Conservation (phyloP, 805 yeast genomes). For the Phaffomyces thermotolerans region DNA sequence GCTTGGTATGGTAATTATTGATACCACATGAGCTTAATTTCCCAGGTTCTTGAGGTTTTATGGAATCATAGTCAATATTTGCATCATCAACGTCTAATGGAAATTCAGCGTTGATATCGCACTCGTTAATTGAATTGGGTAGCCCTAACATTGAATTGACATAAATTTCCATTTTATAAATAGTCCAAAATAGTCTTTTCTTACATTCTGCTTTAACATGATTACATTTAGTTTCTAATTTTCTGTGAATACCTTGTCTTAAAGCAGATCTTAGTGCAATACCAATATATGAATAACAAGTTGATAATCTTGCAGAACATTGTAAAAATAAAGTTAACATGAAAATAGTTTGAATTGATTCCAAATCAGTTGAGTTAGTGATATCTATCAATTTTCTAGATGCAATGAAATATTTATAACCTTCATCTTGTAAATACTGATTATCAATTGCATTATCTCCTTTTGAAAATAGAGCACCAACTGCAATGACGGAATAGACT, state of each 20-base stretch:
- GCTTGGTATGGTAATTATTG: constrained; percentile 77
- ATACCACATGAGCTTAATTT: constrained; percentile 38
- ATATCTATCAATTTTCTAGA: constrained; percentile 81
- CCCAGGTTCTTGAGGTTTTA: constrained; percentile 27
- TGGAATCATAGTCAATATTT: constrained; percentile 36
- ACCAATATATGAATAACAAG: constrained; percentile 88
- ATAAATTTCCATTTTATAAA: constrained; percentile 85
- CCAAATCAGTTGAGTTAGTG: constrained; percentile 76
- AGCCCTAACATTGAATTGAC: constrained; percentile 84
- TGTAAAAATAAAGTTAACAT: constrained; percentile 83
- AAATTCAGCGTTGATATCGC: constrained; percentile 80
- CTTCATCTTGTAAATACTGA: constrained; percentile 46
- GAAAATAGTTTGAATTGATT: constrained; percentile 78
- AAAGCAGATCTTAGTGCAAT: constrained; percentile 81
- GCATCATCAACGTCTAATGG: constrained; percentile 86
- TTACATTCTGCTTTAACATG: constrained; percentile 78
- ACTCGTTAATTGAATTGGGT: constrained; percentile 69
- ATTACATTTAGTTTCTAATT: constrained; percentile 39
- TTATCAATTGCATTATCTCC: constrained; percentile 25
- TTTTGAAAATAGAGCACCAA: constrained; percentile 69
- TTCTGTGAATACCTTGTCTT: constrained; percentile 77
- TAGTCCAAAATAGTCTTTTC: constrained; percentile 81
- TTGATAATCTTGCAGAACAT: constrained; percentile 81
- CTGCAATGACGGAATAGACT: constrained; percentile 78
- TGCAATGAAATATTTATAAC: constrained; percentile 77